These are phyloP conservation scores for Auxenochlorella pyrenoidosa DNA, from an alignment of 139 green algal genomes.

Conservation along the genomic window DNA sequence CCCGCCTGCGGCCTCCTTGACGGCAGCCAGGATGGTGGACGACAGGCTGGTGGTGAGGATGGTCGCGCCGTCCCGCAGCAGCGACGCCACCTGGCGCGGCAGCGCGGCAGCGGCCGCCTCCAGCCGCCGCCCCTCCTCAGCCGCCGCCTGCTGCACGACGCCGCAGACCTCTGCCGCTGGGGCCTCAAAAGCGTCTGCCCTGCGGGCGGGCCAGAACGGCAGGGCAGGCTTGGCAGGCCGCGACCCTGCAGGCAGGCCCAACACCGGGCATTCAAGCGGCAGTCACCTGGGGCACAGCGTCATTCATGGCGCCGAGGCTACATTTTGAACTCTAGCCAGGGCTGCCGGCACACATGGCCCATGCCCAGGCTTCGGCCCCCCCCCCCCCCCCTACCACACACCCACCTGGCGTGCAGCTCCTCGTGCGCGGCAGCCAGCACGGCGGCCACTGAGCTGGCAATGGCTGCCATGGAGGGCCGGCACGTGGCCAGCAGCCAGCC, in stretches of 20 bases:
- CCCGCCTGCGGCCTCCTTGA: not conserved
- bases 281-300: not conserved
- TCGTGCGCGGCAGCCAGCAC: slow-evolving; percentile 25
- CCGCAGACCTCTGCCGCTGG: not conserved
- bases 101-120: not conserved
- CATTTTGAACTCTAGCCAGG: not conserved
- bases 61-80: slow-evolving; percentile 24
- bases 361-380: not conserved
- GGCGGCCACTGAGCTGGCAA: slow-evolving; percentile 45
- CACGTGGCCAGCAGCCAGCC: slow-evolving; percentile 43
- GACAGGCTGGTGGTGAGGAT: slow-evolving; percentile 31
- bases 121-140: not conserved
- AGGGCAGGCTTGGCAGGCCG: not conserved
- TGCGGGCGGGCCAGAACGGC: not conserved
- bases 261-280: not conserved
- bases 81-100: not conserved
- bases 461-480: slow-evolving; percentile 50
- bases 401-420: slow-evolving; percentile 19
- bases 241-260: not conserved
- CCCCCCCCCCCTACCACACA: not conserved
- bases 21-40: not conserved
- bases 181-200: slow-evolving; percentile 1
- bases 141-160: not conserved
- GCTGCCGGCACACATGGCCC: not conserved
- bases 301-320: not conserved